These are phyloP conservation scores for Didymella arachidicola DNA, from an alignment of 2,329 filamentous ascomycete species.

Conservation along the genomic window DNA sequence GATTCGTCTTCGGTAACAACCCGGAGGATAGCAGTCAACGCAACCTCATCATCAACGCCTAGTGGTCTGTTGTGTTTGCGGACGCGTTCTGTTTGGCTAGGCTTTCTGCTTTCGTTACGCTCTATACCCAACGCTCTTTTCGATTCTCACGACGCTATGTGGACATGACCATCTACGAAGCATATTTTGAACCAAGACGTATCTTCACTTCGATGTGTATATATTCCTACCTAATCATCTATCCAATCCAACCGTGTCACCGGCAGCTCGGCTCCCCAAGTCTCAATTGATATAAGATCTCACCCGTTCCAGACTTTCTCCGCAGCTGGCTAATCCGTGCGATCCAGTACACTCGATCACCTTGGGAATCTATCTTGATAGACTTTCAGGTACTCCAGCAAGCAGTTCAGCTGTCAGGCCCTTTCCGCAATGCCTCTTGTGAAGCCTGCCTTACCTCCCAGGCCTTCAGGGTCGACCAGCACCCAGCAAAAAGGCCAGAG, in stretches of 20 bases:
- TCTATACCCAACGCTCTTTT: conserved; percentile 24
- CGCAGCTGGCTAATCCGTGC: conserved; percentile 4
- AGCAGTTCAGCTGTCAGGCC: background rate
- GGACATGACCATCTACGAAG: conserved; percentile 14
- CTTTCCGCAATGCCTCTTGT: conserved; percentile 11
- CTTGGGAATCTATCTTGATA: background rate
- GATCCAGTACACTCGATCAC: background rate
- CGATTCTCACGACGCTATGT: conserved; percentile 10
- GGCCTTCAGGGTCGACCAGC: background rate
- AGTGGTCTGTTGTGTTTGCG: conserved; percentile 16
- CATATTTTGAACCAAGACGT: conserved; percentile 1
- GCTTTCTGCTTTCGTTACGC: conserved; percentile 13
- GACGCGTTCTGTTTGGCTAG: conserved; percentile 11
- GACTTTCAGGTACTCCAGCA: background rate
- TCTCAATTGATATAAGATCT: background rate
- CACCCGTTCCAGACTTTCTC: background rate
- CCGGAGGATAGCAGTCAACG: conserved; percentile 77
- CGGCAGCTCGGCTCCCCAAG: background rate
- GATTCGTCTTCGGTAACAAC: conserved; percentile 83
- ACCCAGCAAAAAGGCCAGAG: background rate
- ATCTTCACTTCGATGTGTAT: conserved; percentile 17
- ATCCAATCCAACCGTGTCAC: background rate
- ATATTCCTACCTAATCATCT: conserved; percentile 10
- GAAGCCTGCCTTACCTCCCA: conserved; percentile 7
- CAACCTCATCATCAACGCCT: conserved; percentile 66